Evolutionary conservation across 83 land plant species (phyloP), one percentile per base, ranked within the genome.

Genomic region (Diphasiastrum complanatum): DNA sequence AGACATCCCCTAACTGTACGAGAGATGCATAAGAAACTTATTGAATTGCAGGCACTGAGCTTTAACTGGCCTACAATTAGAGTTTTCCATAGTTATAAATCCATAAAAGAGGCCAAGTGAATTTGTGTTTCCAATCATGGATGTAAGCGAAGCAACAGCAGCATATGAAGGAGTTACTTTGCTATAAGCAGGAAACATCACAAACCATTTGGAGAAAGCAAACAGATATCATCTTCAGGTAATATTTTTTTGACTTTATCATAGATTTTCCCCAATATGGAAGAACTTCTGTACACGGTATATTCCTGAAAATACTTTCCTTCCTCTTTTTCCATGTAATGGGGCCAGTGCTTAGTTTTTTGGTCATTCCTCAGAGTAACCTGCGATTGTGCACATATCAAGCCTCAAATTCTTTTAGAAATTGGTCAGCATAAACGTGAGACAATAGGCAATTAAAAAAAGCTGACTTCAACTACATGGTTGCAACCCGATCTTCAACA

Each of bases 201-300:
- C 26, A 51, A 2, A 14, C 3, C 4, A 12, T 51, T 23, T 14
- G 30, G 30, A 51, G 32, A 2, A 56, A 56, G 40, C 60, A 5
- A 56, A 31, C 19, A 3, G 16, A 45, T 10, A 30, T 65, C 68
- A 22, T 22, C 23, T 37, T 57, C 6, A 12, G 22, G 14, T 20
- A 14, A 40, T 14, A 41, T 33, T 0, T 30, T 48, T 28, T 67
- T 67, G 33, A 67, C 65, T 3, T 32, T 22, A 22, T 67, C 63
- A 20, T 56, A 67, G 11, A 67, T 67, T 19, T 32, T 67, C 27
- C 70, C 70, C 0, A 67, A 32, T 8, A 67, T 56, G 0, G 65
- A 53, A 14, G 62, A 40, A 2, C 63, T 55, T 0, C 14, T 3
- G 6, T 67, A 67, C 30, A 20, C 43, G 46, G 16, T 19, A 0